Base-by-base conservation (phyloP, 2,329 filamentous ascomycete species). In the Dactylonectria macrodidyma region DNA sequence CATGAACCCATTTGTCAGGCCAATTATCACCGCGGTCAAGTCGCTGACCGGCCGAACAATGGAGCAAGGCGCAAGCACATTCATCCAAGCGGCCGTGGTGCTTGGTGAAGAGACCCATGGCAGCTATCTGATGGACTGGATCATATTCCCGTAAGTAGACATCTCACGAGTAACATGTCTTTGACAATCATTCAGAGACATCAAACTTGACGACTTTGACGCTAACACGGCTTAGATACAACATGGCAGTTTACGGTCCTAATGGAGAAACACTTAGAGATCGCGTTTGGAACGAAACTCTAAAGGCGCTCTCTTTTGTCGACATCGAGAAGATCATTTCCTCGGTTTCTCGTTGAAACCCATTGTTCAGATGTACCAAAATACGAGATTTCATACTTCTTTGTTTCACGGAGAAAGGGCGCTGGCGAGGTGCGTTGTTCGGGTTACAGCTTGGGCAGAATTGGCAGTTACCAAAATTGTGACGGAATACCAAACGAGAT, bases 201-300 rank as follows among this genome's bases (percentile, higher is more conserved):
- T 22, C 22, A 12, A 46, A 59, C 46, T 11, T 24, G n/a, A 16
- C 26, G 30, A 48, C 22, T 47, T 30, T 44, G 22, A 51, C 7
- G 26, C 70, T 75, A 57, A 75, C 41, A 3, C n/a, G 44, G 71
- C n/a, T 26, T 57, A 82, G 79, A 66, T 81, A 79, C 51, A 72
- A 78, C 1, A 63, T 69, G 12, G 71, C 77, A 4, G 62, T 79
- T 10, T 83, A 84, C 34, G 78, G 73, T 0, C 61, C 76, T 0
- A 77, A 83, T 24, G 82, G 81, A 0, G 76, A 77, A 26, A 66
- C 71, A 2, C 65, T 82, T 19, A 79, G 69, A n/a, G 75, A 83
- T 2, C 73, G 73, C 16, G 60, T 84, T 3, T 86, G 82, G 83
- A 68, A 77, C 0, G 81, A 83, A 68, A 83, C 81, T 7, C 63